Evolutionary conservation across 2,329 filamentous ascomycete species (phyloP).

Genomic region (Cytospora chrysosperma): DNA sequence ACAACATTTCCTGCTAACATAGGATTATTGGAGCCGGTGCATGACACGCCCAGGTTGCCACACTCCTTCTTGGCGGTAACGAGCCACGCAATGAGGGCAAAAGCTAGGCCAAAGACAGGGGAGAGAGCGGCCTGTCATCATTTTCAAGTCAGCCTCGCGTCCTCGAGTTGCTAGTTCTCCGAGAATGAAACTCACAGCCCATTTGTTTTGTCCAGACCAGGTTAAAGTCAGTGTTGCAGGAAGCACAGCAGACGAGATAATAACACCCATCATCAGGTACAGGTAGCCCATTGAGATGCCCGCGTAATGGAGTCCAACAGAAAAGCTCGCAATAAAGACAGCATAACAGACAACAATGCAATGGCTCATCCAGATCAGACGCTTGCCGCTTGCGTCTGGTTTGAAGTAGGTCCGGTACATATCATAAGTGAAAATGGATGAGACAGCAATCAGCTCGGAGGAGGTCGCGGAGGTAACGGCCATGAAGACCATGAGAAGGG

Average conservation of each 20-base stretch:
- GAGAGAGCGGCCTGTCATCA: slow-evolving; percentile 55
- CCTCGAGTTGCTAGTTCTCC: background rate
- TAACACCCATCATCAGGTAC: slow-evolving; percentile 87
- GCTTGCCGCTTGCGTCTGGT: slow-evolving; percentile 69
- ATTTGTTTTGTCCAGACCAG: slow-evolving; percentile 78
- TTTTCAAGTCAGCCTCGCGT: background rate
- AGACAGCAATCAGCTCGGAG: slow-evolving; percentile 82
- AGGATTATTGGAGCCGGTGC: slow-evolving; percentile 80
- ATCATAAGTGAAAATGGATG: slow-evolving; percentile 85
- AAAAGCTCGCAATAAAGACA: slow-evolving; percentile 73
- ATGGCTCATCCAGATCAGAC: slow-evolving; percentile 79
- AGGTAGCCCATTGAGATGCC: slow-evolving; percentile 86
- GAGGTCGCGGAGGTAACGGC: slow-evolving; percentile 84
- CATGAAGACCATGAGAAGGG: slow-evolving; percentile 82
- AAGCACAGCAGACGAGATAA: slow-evolving; percentile 82
- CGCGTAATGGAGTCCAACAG: slow-evolving; percentile 70
- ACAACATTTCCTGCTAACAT: slow-evolving; percentile 88
- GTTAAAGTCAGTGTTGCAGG: slow-evolving; percentile 78
- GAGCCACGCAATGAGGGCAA: slow-evolving; percentile 73
- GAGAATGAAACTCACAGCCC: slow-evolving; percentile 43
- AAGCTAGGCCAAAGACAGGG: slow-evolving; percentile 66
- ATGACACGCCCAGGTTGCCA: slow-evolving; percentile 66
- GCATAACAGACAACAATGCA: slow-evolving; percentile 69
- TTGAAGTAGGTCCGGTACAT: slow-evolving; percentile 87
- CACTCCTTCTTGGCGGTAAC: slow-evolving; percentile 71